These are phyloP conservation scores for Rhamnella rubrinervis DNA, from an alignment of 331 rosid species.

Conservation along the genomic window DNA sequence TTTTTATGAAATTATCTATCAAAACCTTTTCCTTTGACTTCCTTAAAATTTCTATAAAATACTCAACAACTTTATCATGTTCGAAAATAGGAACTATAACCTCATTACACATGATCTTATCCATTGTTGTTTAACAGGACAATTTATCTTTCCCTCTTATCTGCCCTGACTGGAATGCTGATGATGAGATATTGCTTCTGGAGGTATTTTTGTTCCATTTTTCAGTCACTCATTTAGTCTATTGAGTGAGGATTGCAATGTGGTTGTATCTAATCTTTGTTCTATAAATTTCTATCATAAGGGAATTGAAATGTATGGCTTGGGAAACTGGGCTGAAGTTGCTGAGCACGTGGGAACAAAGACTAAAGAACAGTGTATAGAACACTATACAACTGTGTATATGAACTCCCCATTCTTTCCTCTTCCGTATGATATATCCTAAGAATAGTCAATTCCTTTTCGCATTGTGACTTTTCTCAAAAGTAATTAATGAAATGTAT, in stretches of 20 bases:
- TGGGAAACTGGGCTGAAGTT: constrained; percentile 97
- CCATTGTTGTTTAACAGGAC: constrained; percentile 58
- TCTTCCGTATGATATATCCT: constrained; percentile 67
- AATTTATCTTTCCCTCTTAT: constrained; percentile 88
- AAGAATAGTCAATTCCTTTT: constrained; percentile 16
- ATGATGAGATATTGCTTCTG: constrained; percentile 91
- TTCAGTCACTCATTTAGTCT: background rate
- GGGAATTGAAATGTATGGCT: constrained; percentile 98
- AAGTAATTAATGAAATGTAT: constrained; percentile 28
- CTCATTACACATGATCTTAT: constrained; percentile 18
- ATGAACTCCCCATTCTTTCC: constrained; percentile 81
- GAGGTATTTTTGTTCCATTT: constrained; percentile 57
- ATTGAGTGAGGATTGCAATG: background rate
- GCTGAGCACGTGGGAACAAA: constrained; percentile 99
- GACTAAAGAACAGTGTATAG: constrained; percentile 89
- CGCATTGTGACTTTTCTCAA: constrained; percentile 16
- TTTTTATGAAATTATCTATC: background rate
- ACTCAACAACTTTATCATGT: background rate
- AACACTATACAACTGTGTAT: constrained; percentile 76
- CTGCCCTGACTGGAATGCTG: constrained; percentile 98
- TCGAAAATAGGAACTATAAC: constrained; percentile 5
- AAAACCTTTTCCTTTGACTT: background rate
- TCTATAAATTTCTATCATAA: constrained; percentile 30
- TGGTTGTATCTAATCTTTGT: constrained; percentile 8
- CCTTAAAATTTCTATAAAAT: background rate